A percentile compares a stretch with the other conserved stretches of the same genome.
phyloP scores from a whole-genome alignment of 352 stramenopile genomes.

The Globisporangium cystogenes region DNA sequence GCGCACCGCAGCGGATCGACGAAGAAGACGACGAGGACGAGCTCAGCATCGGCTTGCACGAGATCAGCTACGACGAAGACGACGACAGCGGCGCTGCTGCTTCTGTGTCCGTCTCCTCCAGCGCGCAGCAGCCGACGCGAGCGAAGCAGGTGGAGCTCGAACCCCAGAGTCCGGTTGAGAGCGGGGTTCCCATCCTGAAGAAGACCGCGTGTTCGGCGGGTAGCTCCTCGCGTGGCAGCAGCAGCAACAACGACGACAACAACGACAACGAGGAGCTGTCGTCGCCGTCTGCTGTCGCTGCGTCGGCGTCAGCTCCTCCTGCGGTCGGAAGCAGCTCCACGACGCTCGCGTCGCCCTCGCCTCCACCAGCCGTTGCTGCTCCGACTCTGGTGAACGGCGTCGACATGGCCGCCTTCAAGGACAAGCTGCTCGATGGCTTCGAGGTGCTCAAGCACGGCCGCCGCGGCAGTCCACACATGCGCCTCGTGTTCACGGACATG shows the following conservation, averaged over 20 bases:
- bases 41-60: constrained; percentile 15
- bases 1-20: constrained; percentile 39
- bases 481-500: constrained; percentile 66
- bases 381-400: constrained; percentile 16
- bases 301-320: neutral
- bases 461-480: constrained; percentile 52
- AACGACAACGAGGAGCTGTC: constrained; percentile 14
- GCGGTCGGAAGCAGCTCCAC: neutral
- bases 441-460: constrained; percentile 71
- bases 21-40: constrained; percentile 37
- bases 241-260: too few relatives aligned
- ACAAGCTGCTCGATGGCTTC: constrained; percentile 64
- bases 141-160: neutral
- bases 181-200: neutral
- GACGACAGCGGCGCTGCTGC: constrained; percentile 13
- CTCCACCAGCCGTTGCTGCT: neutral
- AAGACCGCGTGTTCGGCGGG: neutral
- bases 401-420: constrained; percentile 53
- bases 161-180: neutral
- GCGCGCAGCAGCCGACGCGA: neutral
- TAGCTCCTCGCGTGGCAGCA: constrained; percentile 2
- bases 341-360: too few relatives aligned
- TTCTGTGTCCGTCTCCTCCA: neutral
- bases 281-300: neutral
- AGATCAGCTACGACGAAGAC: constrained; percentile 36